phyloP scores from a whole-genome alignment of 495 filamentous ascomycete genomes.

The Glarea lozoyensis region DNA sequence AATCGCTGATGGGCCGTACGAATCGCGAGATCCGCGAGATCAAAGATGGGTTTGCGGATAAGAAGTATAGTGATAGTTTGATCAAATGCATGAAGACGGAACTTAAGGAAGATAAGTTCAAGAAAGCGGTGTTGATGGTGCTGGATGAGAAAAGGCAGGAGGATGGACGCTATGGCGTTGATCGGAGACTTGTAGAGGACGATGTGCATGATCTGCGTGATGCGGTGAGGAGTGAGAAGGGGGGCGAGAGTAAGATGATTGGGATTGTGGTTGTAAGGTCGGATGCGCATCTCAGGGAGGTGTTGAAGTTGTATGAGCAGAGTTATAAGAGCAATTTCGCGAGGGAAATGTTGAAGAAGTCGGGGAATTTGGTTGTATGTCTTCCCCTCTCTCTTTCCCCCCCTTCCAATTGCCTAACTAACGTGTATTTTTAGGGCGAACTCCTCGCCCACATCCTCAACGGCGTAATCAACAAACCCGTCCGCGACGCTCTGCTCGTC shows the following conservation, averaged over 20 bases:
- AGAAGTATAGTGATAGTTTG: conserved; percentile 79
- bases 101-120: conserved; percentile 90
- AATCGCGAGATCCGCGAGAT: conserved; percentile 84
- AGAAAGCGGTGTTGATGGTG: conserved; percentile 75
- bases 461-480: conserved; percentile 88
- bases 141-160: conserved; percentile 78
- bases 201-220: conserved; percentile 66
- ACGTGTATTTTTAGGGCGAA: conserved; percentile 61
- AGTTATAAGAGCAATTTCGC: conserved; percentile 71
- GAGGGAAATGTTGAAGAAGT: conserved; percentile 77
- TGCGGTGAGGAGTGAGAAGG: conserved; percentile 62
- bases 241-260: conserved; percentile 89
- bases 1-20: conserved; percentile 78
- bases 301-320: conserved; percentile 63
- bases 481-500: conserved; percentile 89
- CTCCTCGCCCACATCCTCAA: conserved; percentile 93
- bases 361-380: conserved; percentile 83
- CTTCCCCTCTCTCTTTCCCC: conserved; percentile 3
- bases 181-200: conserved; percentile 45
- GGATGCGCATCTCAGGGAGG: conserved; percentile 73
- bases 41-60: conserved; percentile 87
- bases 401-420: conserved; percentile 4
- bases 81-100: conserved; percentile 83
- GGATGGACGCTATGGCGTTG: conserved; percentile 35
- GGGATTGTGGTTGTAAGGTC: conserved; percentile 70